Evolutionary conservation across 2,329 filamentous ascomycete genomes (phyloP), one percentile per base, ranked within the genome.

Genomic region (Colletotrichum spinosum): DNA sequence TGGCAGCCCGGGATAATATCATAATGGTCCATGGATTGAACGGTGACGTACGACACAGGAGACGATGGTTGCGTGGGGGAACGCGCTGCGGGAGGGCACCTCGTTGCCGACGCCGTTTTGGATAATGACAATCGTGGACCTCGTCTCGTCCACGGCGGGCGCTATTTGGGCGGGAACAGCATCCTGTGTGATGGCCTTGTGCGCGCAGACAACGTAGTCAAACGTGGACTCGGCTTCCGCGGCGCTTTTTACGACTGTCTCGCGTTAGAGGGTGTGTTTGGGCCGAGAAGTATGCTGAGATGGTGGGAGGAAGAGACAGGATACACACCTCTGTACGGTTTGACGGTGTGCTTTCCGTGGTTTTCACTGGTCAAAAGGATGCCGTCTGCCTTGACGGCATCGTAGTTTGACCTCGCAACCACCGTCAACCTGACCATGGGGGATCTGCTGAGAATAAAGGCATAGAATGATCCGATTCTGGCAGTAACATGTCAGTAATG

Each of bases 51-150:
- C 83, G 62, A 88, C 86, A 44, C 82, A 83, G 46, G 83, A 87
- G 7, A 90, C 70, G 25, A 90, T 79, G 0, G 85, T 82, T 38
- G 83, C 84, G 0, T 71, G 58, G 0, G 86, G 85, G 67, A 86
- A 90, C 0, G 75, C 73, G 0, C 71, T 68, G 0, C 74, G 70
- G 55, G 87, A 88, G 13, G 85, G 82, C 9, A 84, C 79, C 70
- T 90, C 88, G 65, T 89, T 88, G 1, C 80, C 82, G 42, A 90
- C 83, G 0, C 88, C 88, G 69, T 90, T 90, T 67, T 90, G 87
- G 13, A 88, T 81, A 1, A 90, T 81, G 8, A 86, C 85, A 45
- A 90, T 84, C 0, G 83, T 80, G 0, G 86, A 88, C 58, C 52
- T 77, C 17, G 57, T 54, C 11, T 71, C 71, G 7, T 80, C 77